Conservation (phyloP, 1,284 basidiomycete species). For the Puccinia horiana region DNA sequence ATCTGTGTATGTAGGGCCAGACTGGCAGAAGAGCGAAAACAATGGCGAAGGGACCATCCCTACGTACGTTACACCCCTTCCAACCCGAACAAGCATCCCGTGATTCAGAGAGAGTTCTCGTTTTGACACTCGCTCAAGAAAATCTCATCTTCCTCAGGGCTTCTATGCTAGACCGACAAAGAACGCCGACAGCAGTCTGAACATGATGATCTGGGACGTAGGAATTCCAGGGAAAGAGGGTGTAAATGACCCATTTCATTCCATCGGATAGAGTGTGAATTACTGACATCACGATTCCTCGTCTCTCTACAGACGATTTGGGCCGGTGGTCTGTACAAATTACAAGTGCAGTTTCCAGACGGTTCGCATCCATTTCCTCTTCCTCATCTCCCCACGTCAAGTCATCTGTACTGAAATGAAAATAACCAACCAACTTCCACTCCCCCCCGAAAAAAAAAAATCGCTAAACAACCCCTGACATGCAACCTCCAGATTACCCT, state of each 20-base stretch:
- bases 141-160: slow-evolving; percentile 66
- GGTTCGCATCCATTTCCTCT: slow-evolving; percentile 21
- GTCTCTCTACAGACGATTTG: slow-evolving; percentile 76
- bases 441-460: background rate
- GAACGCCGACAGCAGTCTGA: slow-evolving; percentile 85
- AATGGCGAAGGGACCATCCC: slow-evolving; percentile 98
- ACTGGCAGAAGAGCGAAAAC: slow-evolving; percentile 93
- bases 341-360: slow-evolving; percentile 91
- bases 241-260: slow-evolving; percentile 52
- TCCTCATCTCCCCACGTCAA: background rate
- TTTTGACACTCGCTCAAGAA: background rate
- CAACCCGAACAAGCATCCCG: background rate
- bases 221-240: slow-evolving; percentile 63
- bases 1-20: slow-evolving; percentile 56
- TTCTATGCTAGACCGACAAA: slow-evolving; percentile 94
- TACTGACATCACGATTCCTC: background rate
- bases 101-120: background rate
- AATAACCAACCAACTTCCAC: background rate
- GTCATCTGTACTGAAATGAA: background rate
- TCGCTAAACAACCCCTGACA: background rate
- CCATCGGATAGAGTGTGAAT: background rate
- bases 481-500: slow-evolving; percentile 70
- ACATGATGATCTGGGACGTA: slow-evolving; percentile 97
- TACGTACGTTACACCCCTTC: slow-evolving; percentile 70
- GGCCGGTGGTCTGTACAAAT: slow-evolving; percentile 92